phyloP scores from a whole-genome alignment of 768 basidiomycete genomes.

The Lepiota venenata region DNA sequence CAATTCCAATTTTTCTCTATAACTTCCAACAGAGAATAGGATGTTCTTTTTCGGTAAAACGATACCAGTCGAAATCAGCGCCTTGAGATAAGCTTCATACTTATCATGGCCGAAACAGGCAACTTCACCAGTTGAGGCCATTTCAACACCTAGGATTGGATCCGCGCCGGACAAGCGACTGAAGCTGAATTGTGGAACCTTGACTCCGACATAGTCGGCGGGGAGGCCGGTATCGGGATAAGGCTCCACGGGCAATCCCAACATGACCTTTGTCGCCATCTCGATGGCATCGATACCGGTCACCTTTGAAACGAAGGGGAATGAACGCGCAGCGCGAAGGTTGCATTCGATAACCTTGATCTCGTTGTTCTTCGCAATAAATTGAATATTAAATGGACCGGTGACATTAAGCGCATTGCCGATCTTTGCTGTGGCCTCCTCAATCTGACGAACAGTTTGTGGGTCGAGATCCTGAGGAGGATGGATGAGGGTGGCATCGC shows the following conservation, averaged over 20 bases:
- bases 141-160: conserved; percentile 96
- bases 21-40: conserved; percentile 93
- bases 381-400: conserved; percentile 99
- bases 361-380: conserved; percentile 99
- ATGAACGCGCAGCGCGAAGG: conserved; percentile 93
- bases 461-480: conserved; percentile 98
- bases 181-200: conserved; percentile 99
- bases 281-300: conserved; percentile 98
- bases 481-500: conserved; percentile 96
- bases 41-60: conserved; percentile 96
- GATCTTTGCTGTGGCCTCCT: conserved; percentile 96
- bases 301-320: conserved; percentile 99
- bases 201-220: conserved; percentile 94
- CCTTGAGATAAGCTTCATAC: conserved; percentile 98
- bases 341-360: conserved; percentile 99
- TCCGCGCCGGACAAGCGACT: conserved; percentile 95
- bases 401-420: conserved; percentile 97
- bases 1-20: conserved; percentile 96
- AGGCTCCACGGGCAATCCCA: conserved; percentile 82
- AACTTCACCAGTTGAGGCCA: conserved; percentile 99
- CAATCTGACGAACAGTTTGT: conserved; percentile 92
- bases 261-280: conserved; percentile 99
- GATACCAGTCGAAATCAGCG: conserved; percentile 94
- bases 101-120: conserved; percentile 98
- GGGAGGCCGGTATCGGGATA: conserved; percentile 91